Evolutionary conservation across 208 protist genomes (phyloP), one percentile per base, ranked within the genome.

Genomic region (Lotmaria passim): DNA sequence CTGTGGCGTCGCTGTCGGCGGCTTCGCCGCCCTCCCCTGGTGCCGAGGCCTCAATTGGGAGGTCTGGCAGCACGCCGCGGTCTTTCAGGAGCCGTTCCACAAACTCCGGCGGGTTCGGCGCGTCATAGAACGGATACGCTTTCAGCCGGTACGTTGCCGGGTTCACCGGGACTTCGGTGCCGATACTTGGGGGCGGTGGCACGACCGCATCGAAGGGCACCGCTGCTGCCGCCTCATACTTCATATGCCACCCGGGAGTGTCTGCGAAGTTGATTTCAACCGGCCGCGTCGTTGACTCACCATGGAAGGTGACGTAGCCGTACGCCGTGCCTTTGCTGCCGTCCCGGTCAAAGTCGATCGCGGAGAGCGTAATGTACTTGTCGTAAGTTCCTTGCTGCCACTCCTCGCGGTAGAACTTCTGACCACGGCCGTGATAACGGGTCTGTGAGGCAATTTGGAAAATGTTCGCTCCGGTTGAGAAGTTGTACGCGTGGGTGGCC

Each of bases 291-390:
- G 91, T 93, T 7, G 79, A 86, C 71, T 96, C 91, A 11, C 91
- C 91, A 70, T 96, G 91, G 57, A 96, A 96, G 30, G 91, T 93
- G 21, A 96, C 70, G 78, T 96, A 96, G 7, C 91, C 91, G 63
- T 91, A 94, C 34, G 87, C 91, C 26, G 76, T 88, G 61, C 91
- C 91, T 46, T 83, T 83, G 69, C 73, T 89, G 31, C 87, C 87
- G 53, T 93, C 86, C 8, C 89, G 79, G 31, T 83, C 69, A 69
- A 93, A 92, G 43, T 96, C 87, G 48, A 96, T 85, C 19, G 87
- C 79, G 43, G 86, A 81, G 26, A 96, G 83, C 0, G 91, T 96
- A 12, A 96, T 38, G 70, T 92, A 86, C 79, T 96, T 96, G 39
- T 96, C 89, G 62, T 94, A 96, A 15, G 89, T 96, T 11, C 91